Conservation (phyloP, 352 stramenopile genomes). For the Plasmopara halstedii region DNA sequence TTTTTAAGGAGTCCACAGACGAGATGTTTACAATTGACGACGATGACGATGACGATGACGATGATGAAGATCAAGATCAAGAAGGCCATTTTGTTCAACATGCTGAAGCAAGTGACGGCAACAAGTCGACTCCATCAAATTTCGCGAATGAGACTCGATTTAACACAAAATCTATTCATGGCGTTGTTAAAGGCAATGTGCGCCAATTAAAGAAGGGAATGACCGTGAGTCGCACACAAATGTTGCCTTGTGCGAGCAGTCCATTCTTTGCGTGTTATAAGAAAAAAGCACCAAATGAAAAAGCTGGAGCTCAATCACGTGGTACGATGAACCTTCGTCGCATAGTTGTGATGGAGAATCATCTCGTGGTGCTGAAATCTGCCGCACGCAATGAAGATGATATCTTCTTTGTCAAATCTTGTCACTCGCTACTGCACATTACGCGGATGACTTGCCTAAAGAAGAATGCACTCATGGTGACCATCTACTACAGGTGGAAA, state of each 20-base stretch:
- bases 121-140: slow-evolving; percentile 35
- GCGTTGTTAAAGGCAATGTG: slow-evolving; percentile 46
- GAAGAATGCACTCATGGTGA: slow-evolving; percentile 85
- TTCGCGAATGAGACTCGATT: slow-evolving; percentile 35
- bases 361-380: slow-evolving; percentile 72
- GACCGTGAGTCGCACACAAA: slow-evolving; percentile 56
- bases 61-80: no score
- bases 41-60: slow-evolving; percentile 61
- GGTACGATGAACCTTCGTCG: slow-evolving; percentile 48
- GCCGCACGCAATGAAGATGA: slow-evolving; percentile 60
- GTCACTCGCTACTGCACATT: slow-evolving; percentile 61
- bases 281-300: slow-evolving; percentile 44
- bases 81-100: slow-evolving; percentile 23
- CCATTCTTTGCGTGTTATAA: slow-evolving; percentile 85
- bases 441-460: slow-evolving; percentile 83
- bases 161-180: slow-evolving; percentile 26
- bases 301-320: slow-evolving; percentile 4
- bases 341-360: slow-evolving; percentile 61
- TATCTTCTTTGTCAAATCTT: slow-evolving; percentile 71
- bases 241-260: slow-evolving; percentile 58
- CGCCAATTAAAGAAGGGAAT: slow-evolving; percentile 54
- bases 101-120: slow-evolving; percentile 18
- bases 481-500: slow-evolving; percentile 83
- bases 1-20: slow-evolving; percentile 56
- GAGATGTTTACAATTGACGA: slow-evolving; percentile 83